Percentiles rank a stretch among this genome's conserved stretches.
Conservation (phyloP, 495 filamentous ascomycete species). For the Parathielavia hyrcaniae region DNA sequence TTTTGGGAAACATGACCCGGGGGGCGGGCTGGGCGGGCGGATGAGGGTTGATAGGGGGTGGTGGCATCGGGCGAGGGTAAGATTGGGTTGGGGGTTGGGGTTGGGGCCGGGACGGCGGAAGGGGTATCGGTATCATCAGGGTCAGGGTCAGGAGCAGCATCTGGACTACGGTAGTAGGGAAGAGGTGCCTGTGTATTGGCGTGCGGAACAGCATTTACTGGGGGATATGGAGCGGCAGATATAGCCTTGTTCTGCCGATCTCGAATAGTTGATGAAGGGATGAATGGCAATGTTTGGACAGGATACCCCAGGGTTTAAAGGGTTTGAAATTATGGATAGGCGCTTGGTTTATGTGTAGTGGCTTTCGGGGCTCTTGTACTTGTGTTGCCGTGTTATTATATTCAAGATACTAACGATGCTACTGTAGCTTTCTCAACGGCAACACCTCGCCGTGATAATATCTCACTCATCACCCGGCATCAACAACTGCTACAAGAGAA, state of each 20-base stretch:
- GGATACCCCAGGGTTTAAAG: not conserved
- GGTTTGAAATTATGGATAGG: too few species aligned
- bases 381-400: too few species aligned
- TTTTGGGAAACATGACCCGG: not conserved
- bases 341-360: too few species aligned
- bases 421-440: too few species aligned
- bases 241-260: not conserved
- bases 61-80: not conserved
- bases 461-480: too few species aligned
- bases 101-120: not conserved
- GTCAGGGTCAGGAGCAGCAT: not conserved
- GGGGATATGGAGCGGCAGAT: slow-evolving; percentile 11
- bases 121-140: slow-evolving; percentile 30
- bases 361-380: too few species aligned
- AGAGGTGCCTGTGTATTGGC: not conserved
- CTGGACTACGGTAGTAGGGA: not conserved
- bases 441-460: too few species aligned
- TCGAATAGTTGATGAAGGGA: not conserved
- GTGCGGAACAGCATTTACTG: slow-evolving; percentile 10
- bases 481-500: too few species aligned
- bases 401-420: too few species aligned
- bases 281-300: not conserved
- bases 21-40: not conserved
- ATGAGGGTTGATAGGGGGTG: not conserved
- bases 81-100: not conserved